These are phyloP conservation scores for Cucurbitaria berberidis DNA, from an alignment of 2,329 filamentous ascomycete genomes.

Conservation along the genomic window DNA sequence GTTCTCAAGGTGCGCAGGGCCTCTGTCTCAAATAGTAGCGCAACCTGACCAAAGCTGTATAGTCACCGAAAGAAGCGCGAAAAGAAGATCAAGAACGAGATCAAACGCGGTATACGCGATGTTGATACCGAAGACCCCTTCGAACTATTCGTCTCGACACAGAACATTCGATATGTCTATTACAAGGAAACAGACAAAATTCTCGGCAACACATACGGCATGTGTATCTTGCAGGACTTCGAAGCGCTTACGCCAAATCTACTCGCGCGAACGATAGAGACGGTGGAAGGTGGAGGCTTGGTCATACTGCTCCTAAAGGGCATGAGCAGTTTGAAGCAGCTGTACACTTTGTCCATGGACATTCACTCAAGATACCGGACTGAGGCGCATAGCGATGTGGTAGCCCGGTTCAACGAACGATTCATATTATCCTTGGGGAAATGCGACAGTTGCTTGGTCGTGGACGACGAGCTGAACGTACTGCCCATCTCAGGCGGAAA, in stretches of 20 bases:
- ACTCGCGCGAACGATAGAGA: slow-evolving; percentile 92
- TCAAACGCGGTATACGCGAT: slow-evolving; percentile 92
- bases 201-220: slow-evolving; percentile 94
- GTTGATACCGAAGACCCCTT: slow-evolving; percentile 93
- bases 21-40: not conserved
- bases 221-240: slow-evolving; percentile 98
- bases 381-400: slow-evolving; percentile 93
- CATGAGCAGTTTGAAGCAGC: slow-evolving; percentile 95
- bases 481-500: slow-evolving; percentile 96
- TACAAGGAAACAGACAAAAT: slow-evolving; percentile 99
- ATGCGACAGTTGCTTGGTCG: slow-evolving; percentile 91
- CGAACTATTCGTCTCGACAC: slow-evolving; percentile 93
- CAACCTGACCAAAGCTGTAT: not conserved
- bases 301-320: slow-evolving; percentile 91
- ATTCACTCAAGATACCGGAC: slow-evolving; percentile 96
- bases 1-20: slow-evolving; percentile 71
- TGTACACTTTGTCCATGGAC: slow-evolving; percentile 97
- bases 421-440: slow-evolving; percentile 95
- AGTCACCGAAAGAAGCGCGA: slow-evolving; percentile 97
- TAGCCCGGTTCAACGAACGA: slow-evolving; percentile 95
- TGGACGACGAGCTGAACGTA: slow-evolving; percentile 97
- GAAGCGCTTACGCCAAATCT: slow-evolving; percentile 98
- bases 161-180: slow-evolving; percentile 98
- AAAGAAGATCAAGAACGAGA: slow-evolving; percentile 97
- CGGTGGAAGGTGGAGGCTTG: slow-evolving; percentile 92